A percentile compares a stretch with the other conserved stretches of the same genome.
These are phyloP conservation scores for Epichloe gansuensis DNA, from an alignment of 2,329 filamentous ascomycete genomes.

Conservation along the genomic window DNA sequence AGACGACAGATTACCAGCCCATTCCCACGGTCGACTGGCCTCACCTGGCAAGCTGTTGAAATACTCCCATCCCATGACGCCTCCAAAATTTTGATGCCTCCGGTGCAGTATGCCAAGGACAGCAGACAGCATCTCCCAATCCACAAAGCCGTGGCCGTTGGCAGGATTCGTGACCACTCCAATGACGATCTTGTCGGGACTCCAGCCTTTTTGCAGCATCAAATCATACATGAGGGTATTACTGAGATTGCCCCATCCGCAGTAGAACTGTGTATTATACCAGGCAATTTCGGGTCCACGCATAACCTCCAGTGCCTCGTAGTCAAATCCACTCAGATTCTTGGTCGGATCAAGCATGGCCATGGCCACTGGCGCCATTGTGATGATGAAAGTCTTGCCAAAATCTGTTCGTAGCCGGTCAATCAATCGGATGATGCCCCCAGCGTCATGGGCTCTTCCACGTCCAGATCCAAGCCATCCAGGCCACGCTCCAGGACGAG, in stretches of 20 bases:
- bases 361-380: conserved; percentile 69
- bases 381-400: conserved; percentile 59
- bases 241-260: conserved; percentile 60
- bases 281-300: conserved; percentile 58
- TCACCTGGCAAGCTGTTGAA: conserved; percentile 69
- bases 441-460: conserved; percentile 66
- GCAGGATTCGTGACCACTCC: conserved; percentile 69
- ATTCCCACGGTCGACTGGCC: conserved; percentile 55
- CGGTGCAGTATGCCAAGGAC: conserved; percentile 30
- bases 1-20: conserved; percentile 57
- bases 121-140: conserved; percentile 32
- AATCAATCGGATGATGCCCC: conserved; percentile 53
- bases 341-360: conserved; percentile 43
- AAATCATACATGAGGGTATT: conserved; percentile 35
- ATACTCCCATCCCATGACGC: conserved; percentile 93
- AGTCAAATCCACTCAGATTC: conserved; percentile 74
- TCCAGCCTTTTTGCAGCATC: conserved; percentile 53
- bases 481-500: conserved; percentile 49
- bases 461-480: conserved; percentile 65
- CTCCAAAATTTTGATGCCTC: conserved; percentile 59
- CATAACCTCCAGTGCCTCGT: conserved; percentile 59
- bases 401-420: conserved; percentile 58
- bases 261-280: conserved; percentile 93
- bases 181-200: conserved; percentile 60
- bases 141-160: conserved; percentile 51